Conservation (phyloP, 139 green algal species). For the Volvox africanus region DNA sequence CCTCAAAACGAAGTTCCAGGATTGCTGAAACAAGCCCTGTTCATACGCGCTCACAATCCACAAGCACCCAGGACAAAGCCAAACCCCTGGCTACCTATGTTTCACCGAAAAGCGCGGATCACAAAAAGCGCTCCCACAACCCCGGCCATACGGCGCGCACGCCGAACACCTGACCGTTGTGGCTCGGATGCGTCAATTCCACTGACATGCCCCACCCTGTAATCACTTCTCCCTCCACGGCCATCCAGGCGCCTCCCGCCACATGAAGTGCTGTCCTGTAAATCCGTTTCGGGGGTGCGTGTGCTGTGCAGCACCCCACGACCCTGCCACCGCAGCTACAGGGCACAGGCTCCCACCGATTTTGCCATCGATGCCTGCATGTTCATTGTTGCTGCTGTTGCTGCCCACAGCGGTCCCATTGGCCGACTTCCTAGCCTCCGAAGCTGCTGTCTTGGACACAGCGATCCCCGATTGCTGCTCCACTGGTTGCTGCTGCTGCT, state of each 20-base stretch:
- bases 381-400: background rate
- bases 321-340: background rate
- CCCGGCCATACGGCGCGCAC: too few relatives aligned
- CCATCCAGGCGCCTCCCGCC: constrained; percentile 61
- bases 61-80: too few relatives aligned
- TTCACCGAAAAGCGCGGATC: too few relatives aligned
- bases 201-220: too few relatives aligned
- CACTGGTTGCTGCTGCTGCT: background rate
- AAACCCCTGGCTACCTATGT: too few relatives aligned
- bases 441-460: background rate
- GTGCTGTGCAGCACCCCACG: background rate
- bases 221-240: constrained; percentile 57
- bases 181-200: too few relatives aligned
- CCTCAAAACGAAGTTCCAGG: too few relatives aligned
- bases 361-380: background rate
- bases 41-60: too few relatives aligned
- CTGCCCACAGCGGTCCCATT: background rate
- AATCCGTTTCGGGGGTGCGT: constrained; percentile 45
- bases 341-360: background rate
- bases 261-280: constrained; percentile 61
- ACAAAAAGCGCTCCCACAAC: too few relatives aligned
- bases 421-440: background rate
- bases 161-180: too few relatives aligned
- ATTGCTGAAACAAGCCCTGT: too few relatives aligned
- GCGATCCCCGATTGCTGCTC: too few relatives aligned